These are phyloP conservation scores for Lachancea sp. DNA, from an alignment of 805 yeast genomes.

Conservation along the genomic window DNA sequence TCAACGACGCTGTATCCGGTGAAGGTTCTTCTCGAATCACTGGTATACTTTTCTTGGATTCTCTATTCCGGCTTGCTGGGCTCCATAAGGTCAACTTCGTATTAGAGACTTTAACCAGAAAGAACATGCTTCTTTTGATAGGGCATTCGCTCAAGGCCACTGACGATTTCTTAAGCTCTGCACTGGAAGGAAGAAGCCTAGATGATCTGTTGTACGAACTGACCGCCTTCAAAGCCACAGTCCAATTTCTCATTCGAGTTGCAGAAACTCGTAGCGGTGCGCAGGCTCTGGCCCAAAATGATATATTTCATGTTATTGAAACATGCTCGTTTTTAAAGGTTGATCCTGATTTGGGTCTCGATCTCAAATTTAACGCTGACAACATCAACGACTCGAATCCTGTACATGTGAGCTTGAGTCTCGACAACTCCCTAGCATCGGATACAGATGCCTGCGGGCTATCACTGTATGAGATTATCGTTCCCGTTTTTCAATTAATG, in stretches of 20 bases:
- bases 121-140: slow-evolving; percentile 58
- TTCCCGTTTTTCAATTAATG: slow-evolving; percentile 69
- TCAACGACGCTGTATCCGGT: slow-evolving; percentile 73
- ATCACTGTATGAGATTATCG: slow-evolving; percentile 59
- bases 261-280: slow-evolving; percentile 79
- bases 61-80: slow-evolving; percentile 50
- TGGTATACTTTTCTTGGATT: slow-evolving; percentile 68
- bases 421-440: slow-evolving; percentile 45
- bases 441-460: slow-evolving; percentile 31
- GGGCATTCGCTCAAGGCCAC: slow-evolving; percentile 62
- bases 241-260: slow-evolving; percentile 63
- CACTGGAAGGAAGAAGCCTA: slow-evolving; percentile 37
- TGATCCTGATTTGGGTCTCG: slow-evolving; percentile 78
- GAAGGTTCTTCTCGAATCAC: slow-evolving; percentile 73
- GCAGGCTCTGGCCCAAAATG: slow-evolving; percentile 64
- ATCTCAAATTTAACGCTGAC: slow-evolving; percentile 39
- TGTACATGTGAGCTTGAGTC: slow-evolving; percentile 41
- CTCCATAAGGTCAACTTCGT: slow-evolving; percentile 48
- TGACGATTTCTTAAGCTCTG: slow-evolving; percentile 50
- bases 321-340: slow-evolving; percentile 50
- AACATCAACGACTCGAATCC: slow-evolving; percentile 27
- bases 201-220: slow-evolving; percentile 63
- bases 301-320: slow-evolving; percentile 56
- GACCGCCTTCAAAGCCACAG: slow-evolving; percentile 66
- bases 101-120: slow-evolving; percentile 53